Evolutionary conservation across 352 stramenopile genomes (phyloP).

Genomic region (Blastocystis sp.): DNA sequence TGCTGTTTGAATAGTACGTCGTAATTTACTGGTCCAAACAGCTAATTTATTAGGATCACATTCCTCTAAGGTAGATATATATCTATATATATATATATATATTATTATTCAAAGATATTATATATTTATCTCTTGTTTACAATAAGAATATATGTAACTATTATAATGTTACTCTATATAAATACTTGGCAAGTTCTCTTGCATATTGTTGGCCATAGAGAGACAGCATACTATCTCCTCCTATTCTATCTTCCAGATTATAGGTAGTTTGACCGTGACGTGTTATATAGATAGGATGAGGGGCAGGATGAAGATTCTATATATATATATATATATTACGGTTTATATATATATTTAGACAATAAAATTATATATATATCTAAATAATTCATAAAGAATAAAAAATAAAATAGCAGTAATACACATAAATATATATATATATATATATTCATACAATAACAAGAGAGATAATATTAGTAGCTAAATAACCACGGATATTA

Average conservation of each 20-base stretch:
- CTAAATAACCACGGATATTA: slow-evolving; percentile 53
- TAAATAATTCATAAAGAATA: too few relatives aligned
- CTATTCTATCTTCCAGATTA: slow-evolving; percentile 84
- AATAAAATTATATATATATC: too few relatives aligned
- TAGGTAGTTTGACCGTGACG: slow-evolving; percentile 88
- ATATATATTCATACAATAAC: slow-evolving; percentile 28
- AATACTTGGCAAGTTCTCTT: slow-evolving; percentile 62
- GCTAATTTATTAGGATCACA: slow-evolving; percentile 40
- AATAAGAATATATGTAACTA: slow-evolving; percentile 60
- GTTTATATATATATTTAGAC: too few relatives aligned
- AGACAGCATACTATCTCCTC: slow-evolving; percentile 73
- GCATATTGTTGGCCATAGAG: slow-evolving; percentile 72
- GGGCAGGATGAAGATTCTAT: slow-evolving; percentile 75
- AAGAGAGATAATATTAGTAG: slow-evolving; percentile 46
- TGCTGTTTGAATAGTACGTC: slow-evolving; percentile 80
- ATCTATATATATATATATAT: too few relatives aligned
- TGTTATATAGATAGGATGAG: slow-evolving; percentile 79
- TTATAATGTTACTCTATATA: not conserved
- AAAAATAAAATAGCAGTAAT: too few relatives aligned
- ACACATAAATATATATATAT: slow-evolving; percentile 4
- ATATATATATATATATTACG: slow-evolving; percentile 63
- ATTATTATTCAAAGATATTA: too few relatives aligned
- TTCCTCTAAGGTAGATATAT: slow-evolving; percentile 35
- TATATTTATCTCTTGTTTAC: slow-evolving; percentile 33
- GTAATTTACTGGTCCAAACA: slow-evolving; percentile 86